Base-by-base conservation (phyloP, 352 stramenopile genomes). In the Globisporangium alternatum region DNA sequence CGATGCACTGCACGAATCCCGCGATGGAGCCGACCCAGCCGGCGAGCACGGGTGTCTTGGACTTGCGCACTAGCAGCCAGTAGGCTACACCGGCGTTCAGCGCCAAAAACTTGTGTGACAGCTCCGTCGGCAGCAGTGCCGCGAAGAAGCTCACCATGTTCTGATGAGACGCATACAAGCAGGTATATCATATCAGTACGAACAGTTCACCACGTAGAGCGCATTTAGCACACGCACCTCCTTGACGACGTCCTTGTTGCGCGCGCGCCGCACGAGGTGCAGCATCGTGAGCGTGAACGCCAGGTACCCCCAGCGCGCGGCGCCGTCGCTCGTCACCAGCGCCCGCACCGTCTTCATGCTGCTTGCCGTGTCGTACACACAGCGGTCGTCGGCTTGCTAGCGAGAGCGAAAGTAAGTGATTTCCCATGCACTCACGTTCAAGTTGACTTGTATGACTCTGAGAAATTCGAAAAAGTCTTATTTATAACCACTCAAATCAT, bases 111-210 rank as follows among this genome's bases (percentile, higher is more conserved):
- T 84, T 83, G 71, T 87, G 74, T 35, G 78, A 68, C 3, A 87
- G 74, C 66, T 87, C 78, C 4, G 76, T 78, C 21, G 78, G 78
- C 56, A 84, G 51, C 56, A 87, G 52, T 41, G 79, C 76, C 22
- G 71, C 69, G 22, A 81, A 82, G 69, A 90, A 85, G n/a, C 73
- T 78, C 49, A 89, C 30, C 63, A 82, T 67, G 35, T 80, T 83
- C 69, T 82, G 51, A 3, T 8, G 2, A 28, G 25, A 28, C 25
- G 25, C 25, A 28, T 28, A 28, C 25, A 28, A 28, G 25, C 25
- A 28, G 25, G 25, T 28, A 28, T 28, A 28, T 28, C 25, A 28
- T 28, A 28, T 28, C 43, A 49, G 44, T 28, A 12, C 4, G 2
- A 17, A 13, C 17, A 35, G 22, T 33, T 13, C 3, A 61, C 13